A percentile compares a stretch with the other conserved stretches of the same genome.
Evolutionary conservation across 2,329 filamentous ascomycete genomes (phyloP).

Genomic region (Chaetothyriales sp.): DNA sequence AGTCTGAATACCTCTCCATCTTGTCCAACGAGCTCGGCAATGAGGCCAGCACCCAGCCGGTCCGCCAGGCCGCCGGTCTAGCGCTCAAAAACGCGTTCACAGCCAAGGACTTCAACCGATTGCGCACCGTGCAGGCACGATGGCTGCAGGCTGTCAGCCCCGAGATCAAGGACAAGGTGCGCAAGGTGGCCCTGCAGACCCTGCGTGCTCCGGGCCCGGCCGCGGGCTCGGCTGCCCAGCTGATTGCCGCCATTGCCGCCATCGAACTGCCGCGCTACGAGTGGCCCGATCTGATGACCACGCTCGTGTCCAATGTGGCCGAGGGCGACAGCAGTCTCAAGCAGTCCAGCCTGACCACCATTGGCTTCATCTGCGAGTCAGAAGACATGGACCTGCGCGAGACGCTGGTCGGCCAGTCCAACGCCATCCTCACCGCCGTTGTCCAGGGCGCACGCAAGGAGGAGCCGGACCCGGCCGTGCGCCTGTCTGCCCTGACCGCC

Average conservation of each 20-base stretch:
- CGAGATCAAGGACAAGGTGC: conserved; percentile 73
- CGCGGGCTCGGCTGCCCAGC: conserved; percentile 79
- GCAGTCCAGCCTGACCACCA: conserved; percentile 86
- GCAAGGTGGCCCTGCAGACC: conserved; percentile 78
- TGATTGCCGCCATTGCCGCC: conserved; percentile 83
- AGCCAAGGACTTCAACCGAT: conserved; percentile 71
- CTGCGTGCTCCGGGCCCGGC: conserved; percentile 70
- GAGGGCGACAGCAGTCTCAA: conserved; percentile 66
- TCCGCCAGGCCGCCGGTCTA: conserved; percentile 86
- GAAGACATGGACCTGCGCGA: conserved; percentile 75
- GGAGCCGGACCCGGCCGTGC: conserved; percentile 80
- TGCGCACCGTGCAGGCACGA: conserved; percentile 82
- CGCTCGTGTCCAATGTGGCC: conserved; percentile 83
- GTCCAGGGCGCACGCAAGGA: conserved; percentile 96
- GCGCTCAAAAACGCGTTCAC: conserved; percentile 97
- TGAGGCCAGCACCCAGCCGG: conserved; percentile 64
- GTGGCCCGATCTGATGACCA: conserved; percentile 83
- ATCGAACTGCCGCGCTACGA: conserved; percentile 88
- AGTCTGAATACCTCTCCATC: conserved; percentile 85
- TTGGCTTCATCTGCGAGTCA: conserved; percentile 96
- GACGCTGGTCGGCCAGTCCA: conserved; percentile 72
- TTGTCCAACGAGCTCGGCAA: conserved; percentile 91
- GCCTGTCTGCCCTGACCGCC: conserved; percentile 80
- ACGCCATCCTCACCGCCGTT: conserved; percentile 92
- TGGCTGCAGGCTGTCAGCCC: conserved; percentile 74